Evolutionary conservation across 108 stramenopile species (phyloP), one percentile per base, ranked within the genome.

Genomic region (Stephanodiscus triporus): DNA sequence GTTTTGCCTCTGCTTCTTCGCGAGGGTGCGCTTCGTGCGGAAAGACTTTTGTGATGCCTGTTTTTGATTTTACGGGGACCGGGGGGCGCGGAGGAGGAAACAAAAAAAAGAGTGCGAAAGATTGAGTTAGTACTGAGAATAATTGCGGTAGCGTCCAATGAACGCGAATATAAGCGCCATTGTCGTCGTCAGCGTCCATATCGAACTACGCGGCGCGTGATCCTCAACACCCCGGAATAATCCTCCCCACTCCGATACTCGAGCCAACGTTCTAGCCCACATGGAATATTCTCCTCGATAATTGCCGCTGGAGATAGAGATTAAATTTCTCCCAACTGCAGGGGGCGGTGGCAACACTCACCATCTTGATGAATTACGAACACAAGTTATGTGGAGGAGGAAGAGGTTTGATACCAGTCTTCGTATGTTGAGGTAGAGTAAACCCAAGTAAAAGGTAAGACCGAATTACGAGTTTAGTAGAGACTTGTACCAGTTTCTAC

Each of bases 31-130:
- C 97, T 99, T 99, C 63, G 98, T 99, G 81, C 98, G 95, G 92
- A 99, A 98, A 47, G 96, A 90, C 90, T 99, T 99, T 89, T 98
- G 98, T 40, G 99, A 94, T 49, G 99, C 97, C 99, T 95, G 81
- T n/a, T 19, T n/a, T 19, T n/a, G 10, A 30, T 24, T 53, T 53
- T 34, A 4, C 2, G 32, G 32, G 32, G 5, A 5, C 1, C 5
- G 5, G 32, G 32, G 32, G 5, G 32, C 1, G 51, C n/a, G 51
- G n/a, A 8, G 19, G 19, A 8, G 51, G 7, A 53, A 27, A 56
- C 26, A 29, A 2, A 14, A 56, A 24, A n/a, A 56, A 29, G 20
- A 2, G 2, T 54, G 20, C 9, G 9, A 20, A 22, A 49, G 4
- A 49, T 26, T 22, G 19, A 26, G 55, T 56, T 56, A 29, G 55